These are phyloP conservation scores for Magnusiomyces ingens DNA, from an alignment of 1,139 yeast species.

Conservation along the genomic window DNA sequence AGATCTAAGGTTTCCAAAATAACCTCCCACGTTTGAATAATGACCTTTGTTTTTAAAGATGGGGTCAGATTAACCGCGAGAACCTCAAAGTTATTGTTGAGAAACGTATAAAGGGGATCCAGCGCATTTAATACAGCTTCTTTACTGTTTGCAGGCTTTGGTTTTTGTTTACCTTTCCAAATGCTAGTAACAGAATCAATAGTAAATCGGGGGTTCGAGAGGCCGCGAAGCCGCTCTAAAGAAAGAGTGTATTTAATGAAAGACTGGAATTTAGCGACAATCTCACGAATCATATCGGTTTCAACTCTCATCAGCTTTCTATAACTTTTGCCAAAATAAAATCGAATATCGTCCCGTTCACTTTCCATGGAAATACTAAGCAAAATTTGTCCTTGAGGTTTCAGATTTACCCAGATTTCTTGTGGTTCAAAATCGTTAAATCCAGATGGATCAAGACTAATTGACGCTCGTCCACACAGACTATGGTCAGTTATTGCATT, in stretches of 20 bases:
- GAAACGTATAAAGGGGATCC: conserved; percentile 66
- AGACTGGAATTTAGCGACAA: conserved; percentile 54
- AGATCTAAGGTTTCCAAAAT: conserved; percentile 60
- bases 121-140: conserved; percentile 57
- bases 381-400: conserved; percentile 58
- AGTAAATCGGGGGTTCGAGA: conserved; percentile 33
- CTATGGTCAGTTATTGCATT: conserved; percentile 49
- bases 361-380: conserved; percentile 69
- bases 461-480: conserved; percentile 59
- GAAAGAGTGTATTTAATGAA: conserved; percentile 44
- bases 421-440: conserved; percentile 60
- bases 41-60: conserved; percentile 55
- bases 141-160: conserved; percentile 35
- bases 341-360: conserved; percentile 70
- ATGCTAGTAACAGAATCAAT: conserved; percentile 47
- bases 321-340: conserved; percentile 71
- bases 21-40: conserved; percentile 71
- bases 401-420: conserved; percentile 55
- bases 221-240: conserved; percentile 25
- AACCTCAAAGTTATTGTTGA: conserved; percentile 62
- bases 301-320: conserved; percentile 56
- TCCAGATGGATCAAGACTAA: conserved; percentile 58
- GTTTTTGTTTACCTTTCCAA: conserved; percentile 40
- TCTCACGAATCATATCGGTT: conserved; percentile 55
- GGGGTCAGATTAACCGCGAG: conserved; percentile 58